phyloP scores from a whole-genome alignment of 371 early-diverging fungal species.

The Apophysomyces sp. region DNA sequence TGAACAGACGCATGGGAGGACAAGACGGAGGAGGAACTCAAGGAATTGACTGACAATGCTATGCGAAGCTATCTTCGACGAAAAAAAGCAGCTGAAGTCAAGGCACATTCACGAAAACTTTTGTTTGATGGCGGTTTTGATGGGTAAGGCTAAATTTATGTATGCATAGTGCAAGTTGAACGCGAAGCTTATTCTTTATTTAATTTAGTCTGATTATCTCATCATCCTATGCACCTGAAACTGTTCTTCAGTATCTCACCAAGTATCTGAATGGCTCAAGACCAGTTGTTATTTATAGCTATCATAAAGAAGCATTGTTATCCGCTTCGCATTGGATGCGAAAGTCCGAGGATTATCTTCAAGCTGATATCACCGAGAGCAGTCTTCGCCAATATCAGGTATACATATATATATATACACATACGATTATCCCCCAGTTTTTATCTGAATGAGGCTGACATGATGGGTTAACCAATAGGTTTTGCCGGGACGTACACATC shows the following conservation, averaged over 20 bases:
- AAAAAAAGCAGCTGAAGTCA: slow-evolving; percentile 27
- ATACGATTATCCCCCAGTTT: too few relatives aligned
- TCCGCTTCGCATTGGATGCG: slow-evolving; percentile 74
- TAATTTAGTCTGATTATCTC: slow-evolving; percentile 77
- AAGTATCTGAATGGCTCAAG: slow-evolving; percentile 79
- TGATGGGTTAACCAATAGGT: slow-evolving; percentile 54
- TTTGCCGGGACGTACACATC: slow-evolving; percentile 88
- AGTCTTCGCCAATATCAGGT: slow-evolving; percentile 87
- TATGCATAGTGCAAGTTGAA: background rate
- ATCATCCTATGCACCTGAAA: slow-evolving; percentile 68
- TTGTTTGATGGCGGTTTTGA: slow-evolving; percentile 61
- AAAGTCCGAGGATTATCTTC: slow-evolving; percentile 65
- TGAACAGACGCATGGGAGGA: slow-evolving; percentile 33
- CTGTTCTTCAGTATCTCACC: slow-evolving; percentile 66
- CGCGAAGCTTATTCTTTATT: background rate
- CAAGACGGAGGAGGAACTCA: slow-evolving; percentile 32
- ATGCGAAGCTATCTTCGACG: slow-evolving; percentile 32
- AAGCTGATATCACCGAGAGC: slow-evolving; percentile 84
- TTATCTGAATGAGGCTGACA: background rate
- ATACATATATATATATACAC: too few relatives aligned
- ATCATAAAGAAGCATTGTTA: slow-evolving; percentile 79
- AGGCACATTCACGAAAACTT: slow-evolving; percentile 28
- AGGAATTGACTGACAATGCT: slow-evolving; percentile 26
- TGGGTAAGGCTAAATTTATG: slow-evolving; percentile 39
- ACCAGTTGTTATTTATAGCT: slow-evolving; percentile 83